Conservation (phyloP, 2,329 filamentous ascomycete genomes). For the Xylaria sp. region DNA sequence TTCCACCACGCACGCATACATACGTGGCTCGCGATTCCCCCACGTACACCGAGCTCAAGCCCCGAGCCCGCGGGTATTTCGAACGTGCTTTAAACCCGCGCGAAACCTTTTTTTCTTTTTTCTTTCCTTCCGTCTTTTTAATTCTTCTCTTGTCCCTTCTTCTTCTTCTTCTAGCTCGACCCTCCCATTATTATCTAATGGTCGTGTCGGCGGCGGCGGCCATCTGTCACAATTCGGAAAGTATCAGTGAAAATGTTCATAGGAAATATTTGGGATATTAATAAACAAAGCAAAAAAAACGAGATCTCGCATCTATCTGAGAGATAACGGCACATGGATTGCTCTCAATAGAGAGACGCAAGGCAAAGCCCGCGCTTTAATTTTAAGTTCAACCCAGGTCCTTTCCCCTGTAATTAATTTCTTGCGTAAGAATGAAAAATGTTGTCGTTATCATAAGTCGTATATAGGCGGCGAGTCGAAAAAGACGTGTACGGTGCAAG, state of each 20-base stretch:
- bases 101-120: too few relatives aligned
- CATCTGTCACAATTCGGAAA: slow-evolving; percentile 49
- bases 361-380: slow-evolving; percentile 25
- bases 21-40: neutral
- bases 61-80: neutral
- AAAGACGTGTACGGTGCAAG: neutral
- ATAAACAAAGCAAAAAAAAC: slow-evolving; percentile 28
- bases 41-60: too few relatives aligned
- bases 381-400: slow-evolving; percentile 20
- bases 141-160: neutral
- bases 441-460: slow-evolving; percentile 31
- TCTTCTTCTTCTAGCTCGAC: slow-evolving; percentile 1
- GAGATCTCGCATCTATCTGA: slow-evolving; percentile 36
- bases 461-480: slow-evolving; percentile 27
- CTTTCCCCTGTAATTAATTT: slow-evolving; percentile 25
- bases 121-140: too few relatives aligned
- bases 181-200: too few relatives aligned
- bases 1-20: slow-evolving; percentile 5
- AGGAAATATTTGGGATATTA: slow-evolving; percentile 24
- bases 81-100: neutral
- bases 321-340: slow-evolving; percentile 21
- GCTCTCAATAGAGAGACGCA: slow-evolving; percentile 24
- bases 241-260: slow-evolving; percentile 47
- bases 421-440: slow-evolving; percentile 28
- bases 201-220: slow-evolving; percentile 46